Conservation (phyloP, 2,329 filamentous ascomycete species). For the Kalmusia sp. region DNA sequence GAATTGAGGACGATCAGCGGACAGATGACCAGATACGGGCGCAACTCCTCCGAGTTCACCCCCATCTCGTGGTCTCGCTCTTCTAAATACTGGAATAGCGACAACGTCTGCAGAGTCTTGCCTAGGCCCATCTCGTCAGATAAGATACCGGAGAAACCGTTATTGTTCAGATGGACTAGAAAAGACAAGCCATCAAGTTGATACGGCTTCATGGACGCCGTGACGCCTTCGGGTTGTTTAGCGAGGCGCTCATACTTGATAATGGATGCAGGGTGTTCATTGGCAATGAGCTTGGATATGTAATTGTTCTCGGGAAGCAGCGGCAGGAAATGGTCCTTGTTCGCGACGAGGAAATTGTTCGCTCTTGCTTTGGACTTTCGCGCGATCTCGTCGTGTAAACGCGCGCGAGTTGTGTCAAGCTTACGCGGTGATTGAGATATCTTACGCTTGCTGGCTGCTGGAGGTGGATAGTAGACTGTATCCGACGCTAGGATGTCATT, state of each 20-base stretch:
- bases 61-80: constrained; percentile 74
- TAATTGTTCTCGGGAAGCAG: constrained; percentile 54
- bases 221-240: constrained; percentile 55
- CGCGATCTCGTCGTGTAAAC: constrained; percentile 51
- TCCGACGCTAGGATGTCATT: constrained; percentile 40
- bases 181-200: constrained; percentile 97
- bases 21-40: constrained; percentile 95
- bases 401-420: constrained; percentile 48
- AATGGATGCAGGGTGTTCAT: constrained; percentile 28
- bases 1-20: constrained; percentile 96
- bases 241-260: constrained; percentile 51
- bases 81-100: constrained; percentile 93
- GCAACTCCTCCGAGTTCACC: constrained; percentile 66
- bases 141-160: constrained; percentile 97
- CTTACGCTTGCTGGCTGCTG: constrained; percentile 15
- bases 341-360: constrained; percentile 53
- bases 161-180: constrained; percentile 99
- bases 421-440: constrained; percentile 24
- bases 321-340: constrained; percentile 56
- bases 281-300: constrained; percentile 46
- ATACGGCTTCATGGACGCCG: constrained; percentile 82
- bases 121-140: constrained; percentile 99
- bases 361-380: constrained; percentile 52
- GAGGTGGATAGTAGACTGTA: constrained; percentile 23
- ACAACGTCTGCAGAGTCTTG: constrained; percentile 98